phyloP scores from a whole-genome alignment of 176 grass and related monocot genomes.

The Carex myosuroides region DNA sequence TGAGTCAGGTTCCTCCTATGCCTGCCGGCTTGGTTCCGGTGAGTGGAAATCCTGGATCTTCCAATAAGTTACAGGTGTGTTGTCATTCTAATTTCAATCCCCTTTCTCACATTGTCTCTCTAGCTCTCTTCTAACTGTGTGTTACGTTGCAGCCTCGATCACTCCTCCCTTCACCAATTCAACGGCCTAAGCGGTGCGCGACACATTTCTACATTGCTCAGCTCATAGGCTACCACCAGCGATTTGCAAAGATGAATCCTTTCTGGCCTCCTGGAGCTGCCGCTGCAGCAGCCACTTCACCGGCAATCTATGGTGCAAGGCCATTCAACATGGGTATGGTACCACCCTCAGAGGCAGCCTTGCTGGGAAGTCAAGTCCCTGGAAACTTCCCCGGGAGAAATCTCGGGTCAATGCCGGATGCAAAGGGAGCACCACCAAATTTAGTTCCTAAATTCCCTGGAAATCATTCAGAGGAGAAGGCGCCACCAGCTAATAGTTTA shows the following conservation, averaged over 20 bases:
- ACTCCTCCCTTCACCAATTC: constrained; percentile 37
- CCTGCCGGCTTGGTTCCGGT: constrained; percentile 62
- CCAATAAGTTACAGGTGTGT: constrained; percentile 54
- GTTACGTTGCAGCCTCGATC: constrained; percentile 46
- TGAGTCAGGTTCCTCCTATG: constrained; percentile 59
- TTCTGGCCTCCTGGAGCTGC: constrained; percentile 52
- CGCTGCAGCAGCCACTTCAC: not conserved
- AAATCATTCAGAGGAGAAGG: constrained; percentile 53
- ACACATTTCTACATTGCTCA: constrained; percentile 89
- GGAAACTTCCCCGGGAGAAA: constrained; percentile 61
- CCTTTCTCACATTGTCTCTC: not conserved
- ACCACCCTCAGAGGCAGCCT: constrained; percentile 44
- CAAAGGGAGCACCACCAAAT: constrained; percentile 30
- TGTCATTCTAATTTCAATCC: not conserved
- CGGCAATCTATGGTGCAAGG: constrained; percentile 56
- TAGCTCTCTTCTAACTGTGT: not conserved
- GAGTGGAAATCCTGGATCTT: constrained; percentile 46
- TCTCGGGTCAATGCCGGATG: constrained; percentile 41
- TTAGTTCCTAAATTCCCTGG: constrained; percentile 31
- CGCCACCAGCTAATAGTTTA: constrained; percentile 22
- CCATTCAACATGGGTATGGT: constrained; percentile 54
- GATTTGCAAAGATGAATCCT: constrained; percentile 56
- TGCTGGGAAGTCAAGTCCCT: constrained; percentile 62
- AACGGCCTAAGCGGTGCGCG: constrained; percentile 56
- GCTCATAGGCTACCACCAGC: constrained; percentile 63